phyloP scores from a whole-genome alignment of 2,329 filamentous ascomycete species.

The Cercospora berteroae region DNA sequence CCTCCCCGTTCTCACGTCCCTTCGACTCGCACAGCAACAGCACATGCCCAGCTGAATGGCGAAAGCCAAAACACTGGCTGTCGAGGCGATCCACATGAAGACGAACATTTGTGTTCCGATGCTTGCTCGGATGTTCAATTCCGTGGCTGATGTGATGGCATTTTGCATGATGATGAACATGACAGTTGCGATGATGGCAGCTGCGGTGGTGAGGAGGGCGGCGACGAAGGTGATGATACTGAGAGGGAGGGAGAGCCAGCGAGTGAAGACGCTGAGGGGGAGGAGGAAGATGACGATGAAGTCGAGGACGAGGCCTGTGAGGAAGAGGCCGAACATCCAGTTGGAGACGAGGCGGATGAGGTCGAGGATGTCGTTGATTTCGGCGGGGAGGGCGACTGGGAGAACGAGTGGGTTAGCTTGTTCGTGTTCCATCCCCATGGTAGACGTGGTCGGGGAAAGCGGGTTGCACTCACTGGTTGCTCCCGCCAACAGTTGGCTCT shows the following conservation, averaged over 20 bases:
- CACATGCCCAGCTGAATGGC: slow-evolving; percentile 70
- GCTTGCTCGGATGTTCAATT: slow-evolving; percentile 66
- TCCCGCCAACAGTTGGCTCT: slow-evolving; percentile 75
- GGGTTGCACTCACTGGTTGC: slow-evolving; percentile 61
- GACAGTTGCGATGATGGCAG: slow-evolving; percentile 72
- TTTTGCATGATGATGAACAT: slow-evolving; percentile 81
- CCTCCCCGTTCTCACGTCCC: slow-evolving; percentile 52
- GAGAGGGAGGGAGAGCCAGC: slow-evolving; percentile 63
- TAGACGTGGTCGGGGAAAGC: no score
- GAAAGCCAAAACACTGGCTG: slow-evolving; percentile 66
- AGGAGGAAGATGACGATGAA: slow-evolving; percentile 68
- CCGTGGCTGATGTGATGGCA: slow-evolving; percentile 66
- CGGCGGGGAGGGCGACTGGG: slow-evolving; percentile 68
- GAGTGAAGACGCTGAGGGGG: slow-evolving; percentile 53
- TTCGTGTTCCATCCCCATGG: not conserved
- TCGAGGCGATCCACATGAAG: slow-evolving; percentile 84
- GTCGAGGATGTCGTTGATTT: slow-evolving; percentile 70
- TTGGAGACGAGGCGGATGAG: slow-evolving; percentile 73
- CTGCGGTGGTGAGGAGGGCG: slow-evolving; percentile 66
- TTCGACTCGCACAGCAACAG: slow-evolving; percentile 67
- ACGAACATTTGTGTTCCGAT: slow-evolving; percentile 69
- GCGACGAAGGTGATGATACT: slow-evolving; percentile 66
- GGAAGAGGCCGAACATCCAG: slow-evolving; percentile 87
- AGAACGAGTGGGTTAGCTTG: slow-evolving; percentile 26
- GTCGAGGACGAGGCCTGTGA: slow-evolving; percentile 67